Evolutionary conservation across 495 filamentous ascomycete genomes (phyloP).

Genomic region (Neurospora sp.): DNA sequence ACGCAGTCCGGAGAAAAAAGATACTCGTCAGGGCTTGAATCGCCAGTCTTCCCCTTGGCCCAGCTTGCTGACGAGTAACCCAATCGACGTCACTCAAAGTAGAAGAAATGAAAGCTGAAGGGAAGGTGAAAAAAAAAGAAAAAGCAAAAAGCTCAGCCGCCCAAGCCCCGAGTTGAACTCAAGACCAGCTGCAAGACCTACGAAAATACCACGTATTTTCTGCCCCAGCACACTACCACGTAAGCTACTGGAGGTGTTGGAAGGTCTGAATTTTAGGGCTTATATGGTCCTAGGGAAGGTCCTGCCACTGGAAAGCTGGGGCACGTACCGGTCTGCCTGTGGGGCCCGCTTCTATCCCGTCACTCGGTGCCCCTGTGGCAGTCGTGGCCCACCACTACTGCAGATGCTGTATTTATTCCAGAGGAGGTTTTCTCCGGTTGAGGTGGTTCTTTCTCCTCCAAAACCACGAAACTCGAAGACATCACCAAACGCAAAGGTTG

Average conservation of each 20-base stretch:
- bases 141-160: neutral
- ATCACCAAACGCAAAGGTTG: neutral
- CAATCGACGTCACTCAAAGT: neutral
- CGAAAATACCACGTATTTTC: neutral
- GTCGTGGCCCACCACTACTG: neutral
- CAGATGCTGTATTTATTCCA: neutral
- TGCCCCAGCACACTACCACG: neutral
- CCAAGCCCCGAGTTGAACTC: neutral
- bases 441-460: neutral
- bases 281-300: neutral
- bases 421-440: neutral
- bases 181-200: neutral
- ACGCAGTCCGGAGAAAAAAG: neutral
- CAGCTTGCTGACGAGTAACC: neutral
- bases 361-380: neutral
- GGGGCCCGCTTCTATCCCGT: neutral
- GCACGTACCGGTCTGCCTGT: neutral
- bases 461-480: neutral
- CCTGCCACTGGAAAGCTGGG: neutral
- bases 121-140: neutral
- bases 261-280: neutral
- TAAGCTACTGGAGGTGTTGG: neutral
- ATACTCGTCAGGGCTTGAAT: neutral
- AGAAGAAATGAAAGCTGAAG: neutral
- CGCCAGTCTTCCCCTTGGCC: neutral